phyloP scores from a whole-genome alignment of 345 rosid genomes.

The Clarkia xantiana region DNA sequence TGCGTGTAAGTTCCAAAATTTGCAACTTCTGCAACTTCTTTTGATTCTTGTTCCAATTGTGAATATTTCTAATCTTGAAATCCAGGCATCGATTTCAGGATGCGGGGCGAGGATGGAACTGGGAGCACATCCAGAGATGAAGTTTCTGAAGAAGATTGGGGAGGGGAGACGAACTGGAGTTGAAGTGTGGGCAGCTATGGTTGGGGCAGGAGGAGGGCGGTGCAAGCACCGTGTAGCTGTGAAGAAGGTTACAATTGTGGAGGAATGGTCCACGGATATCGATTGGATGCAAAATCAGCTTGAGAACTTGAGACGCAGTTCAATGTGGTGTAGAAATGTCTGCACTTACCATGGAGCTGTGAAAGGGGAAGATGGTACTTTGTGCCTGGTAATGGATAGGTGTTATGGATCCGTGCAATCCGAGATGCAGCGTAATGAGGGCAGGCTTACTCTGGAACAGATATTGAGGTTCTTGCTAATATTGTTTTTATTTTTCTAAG shows the following conservation, averaged over 20 bases:
- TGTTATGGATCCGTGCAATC: slow-evolving; percentile 80
- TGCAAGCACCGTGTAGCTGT: slow-evolving; percentile 60
- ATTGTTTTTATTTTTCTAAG: not conserved
- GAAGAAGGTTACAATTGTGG: slow-evolving; percentile 52
- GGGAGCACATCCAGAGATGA: slow-evolving; percentile 55
- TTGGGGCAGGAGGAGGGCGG: slow-evolving; percentile 31
- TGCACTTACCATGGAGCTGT: slow-evolving; percentile 82
- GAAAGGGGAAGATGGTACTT: slow-evolving; percentile 39
- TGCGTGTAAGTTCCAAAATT: no score
- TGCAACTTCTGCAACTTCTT: no score
- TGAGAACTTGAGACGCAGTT: slow-evolving; percentile 51
- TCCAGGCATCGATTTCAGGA: slow-evolving; percentile 49
- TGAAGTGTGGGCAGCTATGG: slow-evolving; percentile 64
- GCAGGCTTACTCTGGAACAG: slow-evolving; percentile 93
- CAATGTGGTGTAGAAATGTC: slow-evolving; percentile 93
- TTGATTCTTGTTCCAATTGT: no score
- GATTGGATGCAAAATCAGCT: slow-evolving; percentile 80
- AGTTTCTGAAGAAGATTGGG: slow-evolving; percentile 46
- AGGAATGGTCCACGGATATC: slow-evolving; percentile 43
- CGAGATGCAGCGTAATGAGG: slow-evolving; percentile 80
- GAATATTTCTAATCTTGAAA: slow-evolving; percentile 6
- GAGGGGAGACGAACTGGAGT: slow-evolving; percentile 52
- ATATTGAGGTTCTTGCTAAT: slow-evolving; percentile 48
- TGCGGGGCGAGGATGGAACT: slow-evolving; percentile 77
- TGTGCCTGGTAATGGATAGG: slow-evolving; percentile 69